Percentiles rank a stretch among this genome's conserved stretches.
phyloP scores from a whole-genome alignment of 2,329 filamentous ascomycete genomes.

The Cladosporium sp. region DNA sequence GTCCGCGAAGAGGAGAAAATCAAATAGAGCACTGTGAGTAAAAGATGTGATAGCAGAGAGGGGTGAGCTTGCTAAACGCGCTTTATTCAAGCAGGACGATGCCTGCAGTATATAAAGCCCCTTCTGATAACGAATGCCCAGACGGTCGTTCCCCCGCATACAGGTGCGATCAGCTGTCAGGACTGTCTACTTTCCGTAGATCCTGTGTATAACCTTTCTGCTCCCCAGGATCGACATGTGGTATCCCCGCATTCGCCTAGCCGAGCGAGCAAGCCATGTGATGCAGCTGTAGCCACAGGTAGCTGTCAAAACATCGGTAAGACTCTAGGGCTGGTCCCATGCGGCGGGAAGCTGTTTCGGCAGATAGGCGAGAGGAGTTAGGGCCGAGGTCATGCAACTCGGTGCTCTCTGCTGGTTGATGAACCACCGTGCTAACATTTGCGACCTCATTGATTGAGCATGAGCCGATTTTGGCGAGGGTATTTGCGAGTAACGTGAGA shows the following conservation, averaged over 20 bases:
- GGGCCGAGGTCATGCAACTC: slow-evolving; percentile 1
- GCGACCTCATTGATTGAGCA: background rate
- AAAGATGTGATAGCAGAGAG: background rate
- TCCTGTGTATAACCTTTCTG: background rate
- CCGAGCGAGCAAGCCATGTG: slow-evolving; percentile 3
- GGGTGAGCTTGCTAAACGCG: background rate
- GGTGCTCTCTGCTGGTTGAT: background rate
- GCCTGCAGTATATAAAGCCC: background rate
- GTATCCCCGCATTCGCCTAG: slow-evolving; percentile 18
- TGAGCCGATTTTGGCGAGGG: background rate
- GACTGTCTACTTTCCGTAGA: slow-evolving; percentile 8
- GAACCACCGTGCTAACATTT: background rate
- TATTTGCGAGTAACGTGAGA: background rate
- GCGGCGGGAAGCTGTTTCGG: background rate
- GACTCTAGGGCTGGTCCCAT: background rate
- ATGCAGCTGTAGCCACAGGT: background rate
- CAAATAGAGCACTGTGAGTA: background rate
- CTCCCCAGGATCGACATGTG: slow-evolving; percentile 11
- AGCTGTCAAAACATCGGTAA: background rate
- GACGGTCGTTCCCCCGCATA: background rate
- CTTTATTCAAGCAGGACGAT: background rate
- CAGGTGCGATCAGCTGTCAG: background rate
- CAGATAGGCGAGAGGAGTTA: slow-evolving; percentile 15
- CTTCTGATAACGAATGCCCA: background rate
- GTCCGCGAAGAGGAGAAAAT: background rate